Percentiles rank a stretch among this genome's conserved stretches.
Conservation (phyloP, 140 eudicot genomes). For the Anethum foeniculum region DNA sequence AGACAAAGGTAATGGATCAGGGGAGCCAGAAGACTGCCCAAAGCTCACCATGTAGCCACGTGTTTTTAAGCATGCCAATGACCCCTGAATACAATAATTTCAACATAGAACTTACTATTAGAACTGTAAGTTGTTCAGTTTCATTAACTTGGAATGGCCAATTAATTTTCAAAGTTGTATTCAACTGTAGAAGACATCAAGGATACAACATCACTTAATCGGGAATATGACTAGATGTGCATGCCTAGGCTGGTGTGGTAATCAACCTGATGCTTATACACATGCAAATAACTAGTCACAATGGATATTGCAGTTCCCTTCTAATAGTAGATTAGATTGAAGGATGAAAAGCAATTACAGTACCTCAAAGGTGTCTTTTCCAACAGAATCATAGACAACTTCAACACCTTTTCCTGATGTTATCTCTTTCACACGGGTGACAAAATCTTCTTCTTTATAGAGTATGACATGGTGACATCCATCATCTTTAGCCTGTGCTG, state of each 20-base stretch:
- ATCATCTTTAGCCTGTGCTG: conserved; percentile 48
- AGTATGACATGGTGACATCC: conserved; percentile 49
- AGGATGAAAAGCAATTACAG: conserved; percentile 2
- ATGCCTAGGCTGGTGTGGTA: neutral
- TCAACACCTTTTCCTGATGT: conserved; percentile 47
- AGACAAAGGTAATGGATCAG: conserved; percentile 64
- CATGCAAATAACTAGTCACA: neutral
- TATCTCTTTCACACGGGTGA: conserved; percentile 38
- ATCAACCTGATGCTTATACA: neutral
- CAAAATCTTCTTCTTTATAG: conserved; percentile 46
- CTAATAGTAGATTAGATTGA: neutral
- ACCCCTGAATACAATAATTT: conserved; percentile 45
- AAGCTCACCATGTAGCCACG: conserved; percentile 81
- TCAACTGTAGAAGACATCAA: neutral
- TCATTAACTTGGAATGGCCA: neutral
- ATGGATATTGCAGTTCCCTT: neutral
- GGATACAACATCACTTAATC: neutral
- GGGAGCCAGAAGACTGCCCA: conserved; percentile 87
- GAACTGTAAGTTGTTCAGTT: neutral
- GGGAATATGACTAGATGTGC: neutral
- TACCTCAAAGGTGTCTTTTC: conserved; percentile 71
- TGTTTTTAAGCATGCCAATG: conserved; percentile 69
- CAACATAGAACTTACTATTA: neutral
- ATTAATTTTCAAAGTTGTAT: neutral
- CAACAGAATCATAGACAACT: conserved; percentile 45